Percentiles rank a stretch among this genome's conserved stretches.
phyloP scores from a whole-genome alignment of 176 grass and related monocot species.

The Carex kokanica region DNA sequence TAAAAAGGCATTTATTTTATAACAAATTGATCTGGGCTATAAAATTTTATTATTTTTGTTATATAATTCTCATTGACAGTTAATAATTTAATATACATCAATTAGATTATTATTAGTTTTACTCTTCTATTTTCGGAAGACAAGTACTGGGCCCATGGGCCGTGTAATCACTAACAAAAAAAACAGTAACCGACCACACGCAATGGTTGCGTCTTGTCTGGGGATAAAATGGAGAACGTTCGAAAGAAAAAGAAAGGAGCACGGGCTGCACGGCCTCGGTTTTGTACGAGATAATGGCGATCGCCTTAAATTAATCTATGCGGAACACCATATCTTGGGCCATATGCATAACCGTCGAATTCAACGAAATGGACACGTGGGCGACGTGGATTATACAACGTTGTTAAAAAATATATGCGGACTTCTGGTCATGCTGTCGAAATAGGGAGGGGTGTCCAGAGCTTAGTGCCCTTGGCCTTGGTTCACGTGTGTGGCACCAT shows the following conservation, averaged over 20 bases:
- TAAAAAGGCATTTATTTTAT: too few species aligned
- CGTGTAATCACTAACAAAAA: too few species aligned
- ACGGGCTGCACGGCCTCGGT: neutral
- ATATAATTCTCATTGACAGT: too few species aligned
- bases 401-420: neutral
- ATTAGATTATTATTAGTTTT: too few species aligned
- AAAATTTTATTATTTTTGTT: too few species aligned
- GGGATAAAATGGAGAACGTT: neutral
- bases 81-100: too few species aligned
- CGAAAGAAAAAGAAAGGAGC: neutral
- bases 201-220: neutral
- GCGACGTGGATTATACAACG: neutral
- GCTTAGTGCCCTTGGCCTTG: neutral
- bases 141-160: too few species aligned
- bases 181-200: neutral
- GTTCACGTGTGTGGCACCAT: neutral
- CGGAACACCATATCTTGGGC: neutral
- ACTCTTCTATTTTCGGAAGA: too few species aligned
- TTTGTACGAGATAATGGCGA: neutral
- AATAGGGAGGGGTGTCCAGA: neutral
- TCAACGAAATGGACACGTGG: neutral
- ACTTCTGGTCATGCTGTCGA: neutral
- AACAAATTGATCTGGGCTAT: too few species aligned
- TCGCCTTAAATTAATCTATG: neutral
- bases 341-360: neutral